A percentile compares a stretch with the other conserved stretches of the same genome.
Evolutionary conservation across 495 filamentous ascomycete species (phyloP).

Genomic region (Tuber melanosporum): DNA sequence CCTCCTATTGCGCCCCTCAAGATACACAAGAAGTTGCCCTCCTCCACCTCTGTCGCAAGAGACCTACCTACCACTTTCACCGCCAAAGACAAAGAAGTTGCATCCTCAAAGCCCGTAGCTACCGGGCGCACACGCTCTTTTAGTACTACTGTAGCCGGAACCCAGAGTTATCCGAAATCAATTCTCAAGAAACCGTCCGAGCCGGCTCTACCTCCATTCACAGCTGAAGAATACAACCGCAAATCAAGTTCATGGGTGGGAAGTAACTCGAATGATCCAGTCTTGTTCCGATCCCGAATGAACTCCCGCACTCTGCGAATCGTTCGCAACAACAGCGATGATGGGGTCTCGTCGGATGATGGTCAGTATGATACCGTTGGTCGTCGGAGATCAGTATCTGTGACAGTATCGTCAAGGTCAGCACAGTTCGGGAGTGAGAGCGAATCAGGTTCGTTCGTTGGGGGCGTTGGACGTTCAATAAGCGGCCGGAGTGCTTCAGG

Average conservation of each 20-base stretch:
- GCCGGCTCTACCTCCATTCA: constrained; percentile 31
- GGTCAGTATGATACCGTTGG: constrained; percentile 13
- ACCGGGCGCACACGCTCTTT: constrained; percentile 8
- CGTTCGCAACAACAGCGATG: constrained; percentile 27
- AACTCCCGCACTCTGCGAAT: constrained; percentile 35
- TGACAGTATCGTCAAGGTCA: constrained; percentile 12
- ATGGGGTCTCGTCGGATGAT: constrained; percentile 9
- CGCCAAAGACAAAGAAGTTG: constrained; percentile 2
- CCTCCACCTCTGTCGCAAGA: constrained; percentile 20
- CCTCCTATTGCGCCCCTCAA: constrained; percentile 39
- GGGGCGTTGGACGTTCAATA: not conserved
- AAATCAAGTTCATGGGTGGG: constrained; percentile 38
- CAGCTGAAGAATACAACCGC: constrained; percentile 36
- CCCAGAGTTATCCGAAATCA: constrained; percentile 32
- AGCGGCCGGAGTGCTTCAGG: not conserved
- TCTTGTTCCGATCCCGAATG: constrained; percentile 26
- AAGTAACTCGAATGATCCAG: constrained; percentile 16
- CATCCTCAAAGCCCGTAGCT: constrained; percentile 3
- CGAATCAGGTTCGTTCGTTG: constrained; percentile 13
- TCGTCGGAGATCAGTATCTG: constrained; percentile 18
- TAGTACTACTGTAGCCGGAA: constrained; percentile 11
- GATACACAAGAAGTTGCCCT: constrained; percentile 33
- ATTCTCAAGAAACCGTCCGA: constrained; percentile 29
- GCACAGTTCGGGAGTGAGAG: constrained; percentile 10
- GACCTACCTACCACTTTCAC: constrained; percentile 10